Conservation (phyloP, 352 stramenopile genomes). For the Globisporangium solare region DNA sequence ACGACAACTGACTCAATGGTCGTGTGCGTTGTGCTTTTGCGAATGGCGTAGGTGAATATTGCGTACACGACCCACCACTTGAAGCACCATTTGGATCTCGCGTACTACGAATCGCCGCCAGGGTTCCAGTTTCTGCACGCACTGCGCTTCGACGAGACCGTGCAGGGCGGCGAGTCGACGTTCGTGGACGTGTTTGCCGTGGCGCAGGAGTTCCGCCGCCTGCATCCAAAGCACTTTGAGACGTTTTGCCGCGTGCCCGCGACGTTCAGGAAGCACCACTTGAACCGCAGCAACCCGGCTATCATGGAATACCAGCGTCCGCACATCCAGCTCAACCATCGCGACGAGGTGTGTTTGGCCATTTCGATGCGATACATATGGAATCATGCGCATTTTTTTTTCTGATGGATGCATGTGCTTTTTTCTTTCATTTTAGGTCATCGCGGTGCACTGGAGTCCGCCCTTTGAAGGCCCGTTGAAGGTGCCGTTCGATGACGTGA, state of each 20-base stretch:
- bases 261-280: constrained; percentile 93
- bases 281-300: constrained; percentile 83
- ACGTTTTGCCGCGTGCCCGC: constrained; percentile 83
- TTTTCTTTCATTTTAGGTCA: constrained; percentile 32
- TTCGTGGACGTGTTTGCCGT: constrained; percentile 84
- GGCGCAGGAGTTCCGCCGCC: constrained; percentile 55
- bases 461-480: constrained; percentile 92
- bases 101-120: constrained; percentile 96
- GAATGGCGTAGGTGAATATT: constrained; percentile 84
- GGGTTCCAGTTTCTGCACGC: constrained; percentile 94
- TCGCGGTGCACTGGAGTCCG: constrained; percentile 91
- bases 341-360: constrained; percentile 41
- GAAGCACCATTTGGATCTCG: constrained; percentile 93
- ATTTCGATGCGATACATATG: too few species aligned
- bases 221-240: constrained; percentile 64
- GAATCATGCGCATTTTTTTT: background rate
- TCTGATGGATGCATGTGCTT: too few species aligned
- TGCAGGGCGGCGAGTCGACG: constrained; percentile 80
- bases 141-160: constrained; percentile 78
- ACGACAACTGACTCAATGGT: too few species aligned
- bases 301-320: constrained; percentile 94
- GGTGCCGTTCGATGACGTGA: constrained; percentile 68
- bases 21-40: background rate
- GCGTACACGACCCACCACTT: constrained; percentile 91
- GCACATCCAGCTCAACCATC: constrained; percentile 89